Conservation (phyloP, 2,329 filamentous ascomycete species). For the Daldinia eschscholtzii region DNA sequence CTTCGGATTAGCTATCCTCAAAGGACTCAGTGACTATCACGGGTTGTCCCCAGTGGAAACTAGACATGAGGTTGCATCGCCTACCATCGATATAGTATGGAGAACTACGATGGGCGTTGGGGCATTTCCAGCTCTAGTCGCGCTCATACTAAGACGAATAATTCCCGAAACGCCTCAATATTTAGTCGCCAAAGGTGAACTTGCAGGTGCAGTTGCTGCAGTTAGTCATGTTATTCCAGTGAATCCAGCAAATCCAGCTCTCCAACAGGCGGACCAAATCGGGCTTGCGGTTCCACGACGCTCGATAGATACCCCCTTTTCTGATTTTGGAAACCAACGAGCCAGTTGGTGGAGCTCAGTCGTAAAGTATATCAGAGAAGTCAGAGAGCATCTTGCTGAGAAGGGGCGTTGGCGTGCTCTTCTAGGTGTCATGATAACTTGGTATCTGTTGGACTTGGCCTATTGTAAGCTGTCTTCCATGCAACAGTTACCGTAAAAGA, state of each 20-base stretch:
- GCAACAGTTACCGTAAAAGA: background rate
- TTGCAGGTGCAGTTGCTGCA: slow-evolving; percentile 46
- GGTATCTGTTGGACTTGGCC: slow-evolving; percentile 53
- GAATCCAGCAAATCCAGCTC: slow-evolving; percentile 14
- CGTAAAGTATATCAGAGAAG: slow-evolving; percentile 28
- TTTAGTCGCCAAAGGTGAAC: slow-evolving; percentile 43
- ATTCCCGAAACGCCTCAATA: slow-evolving; percentile 64
- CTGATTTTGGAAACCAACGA: slow-evolving; percentile 12
- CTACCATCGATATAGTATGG: slow-evolving; percentile 60
- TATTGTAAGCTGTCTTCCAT: slow-evolving; percentile 16
- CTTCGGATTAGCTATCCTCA: slow-evolving; percentile 59
- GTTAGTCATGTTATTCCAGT: slow-evolving; percentile 40
- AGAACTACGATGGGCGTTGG: slow-evolving; percentile 63
- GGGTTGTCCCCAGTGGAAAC: slow-evolving; percentile 30
- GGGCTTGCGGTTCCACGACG: slow-evolving; percentile 3
- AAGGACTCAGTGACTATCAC: slow-evolving; percentile 25
- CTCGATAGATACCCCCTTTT: slow-evolving; percentile 5
- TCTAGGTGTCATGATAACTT: slow-evolving; percentile 56
- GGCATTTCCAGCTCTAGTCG: slow-evolving; percentile 60
- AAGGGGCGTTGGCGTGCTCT: slow-evolving; percentile 48
- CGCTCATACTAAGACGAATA: slow-evolving; percentile 60
- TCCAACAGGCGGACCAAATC: slow-evolving; percentile 30
- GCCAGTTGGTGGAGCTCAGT: slow-evolving; percentile 11
- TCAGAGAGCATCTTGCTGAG: slow-evolving; percentile 43
- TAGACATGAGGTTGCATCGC: slow-evolving; percentile 18